phyloP scores from a whole-genome alignment of 1,139 yeast genomes.

The Neolecta irregularis region DNA sequence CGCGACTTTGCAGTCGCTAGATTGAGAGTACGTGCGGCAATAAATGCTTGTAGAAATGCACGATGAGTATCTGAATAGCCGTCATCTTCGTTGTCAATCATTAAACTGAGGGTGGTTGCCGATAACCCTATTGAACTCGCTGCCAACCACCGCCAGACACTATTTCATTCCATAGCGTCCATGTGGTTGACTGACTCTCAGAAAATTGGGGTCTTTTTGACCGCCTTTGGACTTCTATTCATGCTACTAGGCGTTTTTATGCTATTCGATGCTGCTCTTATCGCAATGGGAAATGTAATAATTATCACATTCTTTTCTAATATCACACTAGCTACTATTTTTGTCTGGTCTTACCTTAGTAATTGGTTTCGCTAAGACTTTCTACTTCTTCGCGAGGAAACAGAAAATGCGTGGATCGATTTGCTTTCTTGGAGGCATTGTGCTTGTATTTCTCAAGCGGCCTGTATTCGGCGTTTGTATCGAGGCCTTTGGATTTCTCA shows the following conservation, averaged over 20 bases:
- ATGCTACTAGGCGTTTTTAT: slow-evolving; percentile 71
- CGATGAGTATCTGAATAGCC: slow-evolving; percentile 2
- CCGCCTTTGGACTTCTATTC: slow-evolving; percentile 25
- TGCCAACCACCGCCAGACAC: background rate
- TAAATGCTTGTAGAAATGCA: background rate
- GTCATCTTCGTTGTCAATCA: slow-evolving; percentile 2
- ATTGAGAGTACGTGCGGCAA: background rate
- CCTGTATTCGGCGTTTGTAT: slow-evolving; percentile 73
- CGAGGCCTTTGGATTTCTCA: slow-evolving; percentile 76
- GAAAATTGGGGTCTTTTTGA: slow-evolving; percentile 12
- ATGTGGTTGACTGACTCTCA: slow-evolving; percentile 14
- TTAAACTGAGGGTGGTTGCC: background rate
- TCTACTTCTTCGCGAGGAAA: slow-evolving; percentile 73
- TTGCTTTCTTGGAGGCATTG: slow-evolving; percentile 59
- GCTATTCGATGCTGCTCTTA: slow-evolving; percentile 73
- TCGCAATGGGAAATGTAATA: slow-evolving; percentile 70
- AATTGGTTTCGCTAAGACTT: slow-evolving; percentile 75
- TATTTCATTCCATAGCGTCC: background rate
- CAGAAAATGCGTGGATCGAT: slow-evolving; percentile 73
- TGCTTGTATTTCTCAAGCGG: slow-evolving; percentile 56
- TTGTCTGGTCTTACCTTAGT: slow-evolving; percentile 68
- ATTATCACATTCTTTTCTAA: background rate
- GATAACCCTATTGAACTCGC: background rate
- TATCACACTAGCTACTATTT: slow-evolving; percentile 33
- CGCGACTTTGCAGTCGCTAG: too few relatives aligned